These are phyloP conservation scores for Lachancea quebecensis DNA, from an alignment of 805 yeast species.

Conservation along the genomic window DNA sequence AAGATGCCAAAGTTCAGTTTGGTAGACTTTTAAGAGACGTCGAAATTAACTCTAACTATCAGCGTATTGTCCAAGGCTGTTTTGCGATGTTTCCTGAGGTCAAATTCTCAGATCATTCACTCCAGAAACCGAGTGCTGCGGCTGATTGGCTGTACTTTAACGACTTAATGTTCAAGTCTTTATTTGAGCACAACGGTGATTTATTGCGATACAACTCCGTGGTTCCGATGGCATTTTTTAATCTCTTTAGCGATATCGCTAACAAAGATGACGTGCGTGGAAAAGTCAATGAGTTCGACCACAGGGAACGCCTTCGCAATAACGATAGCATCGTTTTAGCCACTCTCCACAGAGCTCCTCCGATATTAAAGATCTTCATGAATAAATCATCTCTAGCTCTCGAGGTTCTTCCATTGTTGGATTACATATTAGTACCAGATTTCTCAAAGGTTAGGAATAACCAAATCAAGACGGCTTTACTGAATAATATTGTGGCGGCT, in stretches of 20 bases:
- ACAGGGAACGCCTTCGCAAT: conserved; percentile 23
- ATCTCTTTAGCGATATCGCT: conserved; percentile 54
- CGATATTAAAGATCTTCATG: conserved; percentile 14
- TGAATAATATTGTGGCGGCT: conserved; percentile 35
- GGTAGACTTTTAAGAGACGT: conserved; percentile 40
- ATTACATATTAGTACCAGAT: conserved; percentile 26
- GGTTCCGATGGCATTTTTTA: conserved; percentile 56
- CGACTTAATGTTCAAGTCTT: conserved; percentile 45
- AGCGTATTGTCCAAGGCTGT: conserved; percentile 64
- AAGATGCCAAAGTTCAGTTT: conserved; percentile 43
- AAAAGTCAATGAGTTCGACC: conserved; percentile 28
- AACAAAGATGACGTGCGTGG: conserved; percentile 32
- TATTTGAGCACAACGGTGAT: conserved; percentile 39
- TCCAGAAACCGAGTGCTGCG: conserved; percentile 50
- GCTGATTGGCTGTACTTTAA: conserved; percentile 74
- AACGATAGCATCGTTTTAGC: conserved; percentile 28
- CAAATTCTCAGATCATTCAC: conserved; percentile 57
- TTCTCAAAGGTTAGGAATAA: conserved; percentile 18
- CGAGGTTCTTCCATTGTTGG: conserved; percentile 34
- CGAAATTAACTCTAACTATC: conserved; percentile 44
- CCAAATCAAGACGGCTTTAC: conserved; percentile 22
- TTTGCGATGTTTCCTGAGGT: conserved; percentile 58
- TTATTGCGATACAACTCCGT: conserved; percentile 48
- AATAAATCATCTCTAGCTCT: conserved; percentile 18
- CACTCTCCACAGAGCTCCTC: conserved; percentile 15